Evolutionary conservation across 768 basidiomycete genomes (phyloP).

Genomic region (Lactifluus pinguis): DNA sequence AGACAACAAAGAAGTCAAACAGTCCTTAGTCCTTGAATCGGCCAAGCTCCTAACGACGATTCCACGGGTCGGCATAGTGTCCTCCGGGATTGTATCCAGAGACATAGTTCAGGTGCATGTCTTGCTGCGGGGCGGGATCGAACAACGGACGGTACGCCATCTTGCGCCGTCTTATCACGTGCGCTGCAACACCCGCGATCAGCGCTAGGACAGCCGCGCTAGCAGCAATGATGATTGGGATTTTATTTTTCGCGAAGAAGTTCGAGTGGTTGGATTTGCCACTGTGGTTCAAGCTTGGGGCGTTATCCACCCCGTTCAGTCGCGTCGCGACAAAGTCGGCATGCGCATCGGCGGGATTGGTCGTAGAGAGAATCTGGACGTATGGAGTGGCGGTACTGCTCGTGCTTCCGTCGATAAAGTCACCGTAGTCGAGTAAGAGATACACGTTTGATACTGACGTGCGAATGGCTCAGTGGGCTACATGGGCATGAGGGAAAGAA

Average conservation of each 20-base stretch:
- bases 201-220: not conserved
- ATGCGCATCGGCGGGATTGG: constrained; percentile 24
- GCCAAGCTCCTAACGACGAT: not conserved
- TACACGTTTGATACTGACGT: constrained; percentile 56
- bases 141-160: not conserved
- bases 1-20: no score
- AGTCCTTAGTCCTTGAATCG: not conserved
- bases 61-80: constrained; percentile 4
- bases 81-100: not conserved
- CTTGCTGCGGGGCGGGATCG: not conserved
- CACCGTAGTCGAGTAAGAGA: constrained; percentile 52
- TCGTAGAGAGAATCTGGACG: constrained; percentile 52
- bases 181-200: not conserved
- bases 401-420: constrained; percentile 39
- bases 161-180: not conserved
- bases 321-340: constrained; percentile 7
- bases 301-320: not conserved
- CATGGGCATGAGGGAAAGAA: not conserved
- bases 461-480: not conserved
- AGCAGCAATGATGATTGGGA: not conserved
- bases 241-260: constrained; percentile 4
- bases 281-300: not conserved
- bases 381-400: constrained; percentile 38
- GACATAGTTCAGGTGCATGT: constrained; percentile 9
- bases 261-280: not conserved